phyloP scores from a whole-genome alignment of 257 asterid genomes.

The Schizonepeta tenuifolia region DNA sequence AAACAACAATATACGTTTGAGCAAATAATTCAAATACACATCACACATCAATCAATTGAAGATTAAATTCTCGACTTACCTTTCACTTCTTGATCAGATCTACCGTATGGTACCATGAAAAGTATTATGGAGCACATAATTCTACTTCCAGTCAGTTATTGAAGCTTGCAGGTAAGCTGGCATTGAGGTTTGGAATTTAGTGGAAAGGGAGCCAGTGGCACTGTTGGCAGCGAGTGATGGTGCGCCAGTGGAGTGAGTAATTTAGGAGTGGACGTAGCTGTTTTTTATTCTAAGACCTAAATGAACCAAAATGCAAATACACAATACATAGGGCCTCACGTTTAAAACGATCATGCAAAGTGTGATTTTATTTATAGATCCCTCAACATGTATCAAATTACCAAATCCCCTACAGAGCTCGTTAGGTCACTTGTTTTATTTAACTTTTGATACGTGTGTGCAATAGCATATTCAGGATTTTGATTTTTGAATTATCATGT shows the following conservation, averaged over 20 bases:
- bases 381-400: conserved; percentile 2
- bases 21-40: neutral
- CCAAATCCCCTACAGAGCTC: neutral
- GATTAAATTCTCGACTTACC: conserved; percentile 23
- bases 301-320: conserved; percentile 7
- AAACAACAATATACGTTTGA: conserved; percentile 7
- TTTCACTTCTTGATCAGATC: conserved; percentile 42
- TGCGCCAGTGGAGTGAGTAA: conserved; percentile 32
- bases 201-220: neutral
- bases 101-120: conserved; percentile 29
- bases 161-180: conserved; percentile 28
- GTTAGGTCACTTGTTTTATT: too few species aligned
- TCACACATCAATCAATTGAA: neutral
- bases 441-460: too few species aligned
- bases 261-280: conserved; percentile 35
- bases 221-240: neutral
- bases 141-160: conserved; percentile 37
- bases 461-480: too few species aligned
- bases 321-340: conserved; percentile 13
- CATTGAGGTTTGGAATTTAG: neutral
- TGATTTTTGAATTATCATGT: too few species aligned
- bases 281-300: neutral
- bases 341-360: conserved; percentile 18
- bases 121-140: conserved; percentile 29
- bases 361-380: conserved; percentile 7